Conservation (phyloP, 129 eudicot genomes). For the Flaveria sonorensis region DNA sequence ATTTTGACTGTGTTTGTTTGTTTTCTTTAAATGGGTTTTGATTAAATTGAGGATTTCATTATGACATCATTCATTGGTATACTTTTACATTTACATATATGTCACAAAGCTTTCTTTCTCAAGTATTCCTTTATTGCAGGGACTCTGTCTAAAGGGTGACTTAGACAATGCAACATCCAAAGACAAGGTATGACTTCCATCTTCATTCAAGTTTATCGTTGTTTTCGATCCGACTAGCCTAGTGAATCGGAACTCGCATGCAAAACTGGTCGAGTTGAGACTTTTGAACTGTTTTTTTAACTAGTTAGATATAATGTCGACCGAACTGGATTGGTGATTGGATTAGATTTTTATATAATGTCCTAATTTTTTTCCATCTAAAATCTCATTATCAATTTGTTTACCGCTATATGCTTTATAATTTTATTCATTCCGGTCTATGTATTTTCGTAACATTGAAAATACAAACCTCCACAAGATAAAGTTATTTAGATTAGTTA, state of each 20-base stretch:
- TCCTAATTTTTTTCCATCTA: too few relatives aligned
- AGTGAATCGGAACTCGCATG: neutral
- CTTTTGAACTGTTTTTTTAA: too few relatives aligned
- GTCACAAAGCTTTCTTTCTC: constrained; percentile 32
- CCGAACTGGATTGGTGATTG: neutral
- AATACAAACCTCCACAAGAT: too few relatives aligned
- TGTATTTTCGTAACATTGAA: too few relatives aligned
- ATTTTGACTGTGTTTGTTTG: constrained; percentile 23
- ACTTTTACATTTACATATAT: constrained; percentile 34
- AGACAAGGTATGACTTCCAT: constrained; percentile 57
- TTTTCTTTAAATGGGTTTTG: constrained; percentile 25
- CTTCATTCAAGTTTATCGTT: neutral
- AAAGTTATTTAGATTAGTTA: too few relatives aligned
- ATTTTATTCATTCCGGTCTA: too few relatives aligned
- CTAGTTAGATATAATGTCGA: neutral
- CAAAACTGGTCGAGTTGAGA: neutral
- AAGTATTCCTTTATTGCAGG: constrained; percentile 37
- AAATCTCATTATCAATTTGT: too few relatives aligned
- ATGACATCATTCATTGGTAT: constrained; percentile 32
- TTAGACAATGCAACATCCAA: constrained; percentile 70
- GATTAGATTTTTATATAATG: neutral
- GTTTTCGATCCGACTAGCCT: neutral
- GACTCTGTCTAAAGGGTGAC: constrained; percentile 25
- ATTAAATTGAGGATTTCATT: constrained; percentile 37
- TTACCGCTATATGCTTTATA: too few relatives aligned